A percentile compares a stretch with the other conserved stretches of the same genome.
Conservation (phyloP, 1,139 yeast species). For the Nadsonia starkeyi-henricii region DNA sequence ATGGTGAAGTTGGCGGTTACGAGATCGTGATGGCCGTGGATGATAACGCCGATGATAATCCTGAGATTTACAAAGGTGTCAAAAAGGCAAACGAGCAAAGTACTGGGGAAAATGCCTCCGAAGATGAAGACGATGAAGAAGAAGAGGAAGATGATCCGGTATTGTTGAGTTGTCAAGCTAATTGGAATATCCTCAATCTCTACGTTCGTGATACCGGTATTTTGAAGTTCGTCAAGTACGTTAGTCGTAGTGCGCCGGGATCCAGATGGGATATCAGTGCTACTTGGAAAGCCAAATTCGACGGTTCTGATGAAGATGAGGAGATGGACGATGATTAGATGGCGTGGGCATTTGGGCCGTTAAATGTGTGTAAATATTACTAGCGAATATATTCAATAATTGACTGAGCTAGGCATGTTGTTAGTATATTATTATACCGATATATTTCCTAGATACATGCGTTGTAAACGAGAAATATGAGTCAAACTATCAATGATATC, state of each 20-base stretch:
- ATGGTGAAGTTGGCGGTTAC: slow-evolving; percentile 87
- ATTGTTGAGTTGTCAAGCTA: slow-evolving; percentile 64
- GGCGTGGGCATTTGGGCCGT: no score
- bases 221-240: slow-evolving; percentile 82
- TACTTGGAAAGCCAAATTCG: slow-evolving; percentile 58
- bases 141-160: slow-evolving; percentile 40
- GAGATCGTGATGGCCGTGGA: slow-evolving; percentile 52
- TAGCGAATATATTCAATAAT: no score
- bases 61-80: slow-evolving; percentile 16
- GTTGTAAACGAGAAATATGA: no score
- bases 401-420: no score
- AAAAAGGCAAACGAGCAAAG: slow-evolving; percentile 43
- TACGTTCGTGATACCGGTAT: slow-evolving; percentile 77
- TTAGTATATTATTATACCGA: no score
- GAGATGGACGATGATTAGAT: slow-evolving; percentile 7
- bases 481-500: no score
- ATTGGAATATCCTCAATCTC: slow-evolving; percentile 67
- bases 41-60: slow-evolving; percentile 16
- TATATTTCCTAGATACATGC: no score
- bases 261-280: slow-evolving; percentile 84
- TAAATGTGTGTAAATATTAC: no score
- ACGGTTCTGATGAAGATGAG: slow-evolving; percentile 25
- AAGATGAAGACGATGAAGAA: slow-evolving; percentile 27
- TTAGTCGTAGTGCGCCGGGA: slow-evolving; percentile 77
- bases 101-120: no score